These are phyloP conservation scores for Pistacia integerrima DNA, from an alignment of 345 rosid genomes.

Conservation along the genomic window DNA sequence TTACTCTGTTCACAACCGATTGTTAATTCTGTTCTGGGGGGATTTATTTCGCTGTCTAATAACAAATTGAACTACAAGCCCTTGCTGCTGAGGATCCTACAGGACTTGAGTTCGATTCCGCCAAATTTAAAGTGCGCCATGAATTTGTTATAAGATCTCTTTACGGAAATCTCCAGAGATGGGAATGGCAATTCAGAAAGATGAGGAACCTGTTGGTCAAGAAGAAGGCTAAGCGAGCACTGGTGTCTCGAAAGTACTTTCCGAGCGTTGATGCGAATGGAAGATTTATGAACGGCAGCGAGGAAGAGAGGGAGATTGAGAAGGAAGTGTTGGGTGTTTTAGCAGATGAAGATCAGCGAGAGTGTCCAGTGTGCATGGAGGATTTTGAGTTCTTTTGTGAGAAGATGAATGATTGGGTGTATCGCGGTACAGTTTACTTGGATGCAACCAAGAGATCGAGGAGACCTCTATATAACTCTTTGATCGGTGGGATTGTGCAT, in stretches of 20 bases:
- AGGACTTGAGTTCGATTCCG: slow-evolving; percentile 28
- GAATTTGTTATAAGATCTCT: slow-evolving; percentile 33
- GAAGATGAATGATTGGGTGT: too few species aligned
- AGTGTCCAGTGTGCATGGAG: slow-evolving; percentile 39
- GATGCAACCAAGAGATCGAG: too few species aligned
- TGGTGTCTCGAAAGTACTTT: too few species aligned
- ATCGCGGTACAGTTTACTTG: too few species aligned
- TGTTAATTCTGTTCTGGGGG: too few species aligned
- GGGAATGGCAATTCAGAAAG: slow-evolving; percentile 18
- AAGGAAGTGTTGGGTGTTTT: slow-evolving; percentile 21
- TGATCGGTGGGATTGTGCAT: too few species aligned
- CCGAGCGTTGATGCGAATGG: too few species aligned
- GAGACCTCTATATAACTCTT: too few species aligned
- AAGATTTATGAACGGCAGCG: too few species aligned
- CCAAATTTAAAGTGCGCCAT: slow-evolving; percentile 23
- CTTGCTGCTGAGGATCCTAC: background rate
- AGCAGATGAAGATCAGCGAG: slow-evolving; percentile 33
- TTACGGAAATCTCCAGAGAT: slow-evolving; percentile 43
- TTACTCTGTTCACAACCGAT: too few species aligned
- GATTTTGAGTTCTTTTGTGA: too few species aligned
- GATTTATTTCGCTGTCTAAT: too few species aligned
- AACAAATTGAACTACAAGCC: background rate
- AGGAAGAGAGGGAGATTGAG: background rate
- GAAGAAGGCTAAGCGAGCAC: background rate
- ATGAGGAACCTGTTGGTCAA: slow-evolving; percentile 30